Conservation (phyloP, 176 grass and related monocot genomes). For the Otatea glauca region DNA sequence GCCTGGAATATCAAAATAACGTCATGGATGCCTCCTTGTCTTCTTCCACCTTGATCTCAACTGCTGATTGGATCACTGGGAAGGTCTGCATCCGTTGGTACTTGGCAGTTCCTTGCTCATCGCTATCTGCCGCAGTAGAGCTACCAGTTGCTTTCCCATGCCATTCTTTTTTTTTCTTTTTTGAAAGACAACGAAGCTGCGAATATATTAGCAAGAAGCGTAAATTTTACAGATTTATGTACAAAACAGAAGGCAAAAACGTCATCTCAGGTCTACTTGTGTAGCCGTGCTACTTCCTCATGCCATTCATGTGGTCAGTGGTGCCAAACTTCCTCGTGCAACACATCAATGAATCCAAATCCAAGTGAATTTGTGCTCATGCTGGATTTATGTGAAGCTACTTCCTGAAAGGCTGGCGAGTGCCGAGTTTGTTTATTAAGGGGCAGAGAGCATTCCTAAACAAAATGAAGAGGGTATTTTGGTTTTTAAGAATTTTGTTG, state of each 20-base stretch:
- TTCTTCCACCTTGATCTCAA: slow-evolving; percentile 32
- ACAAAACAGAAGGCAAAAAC: too few relatives aligned
- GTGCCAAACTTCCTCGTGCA: slow-evolving; percentile 2
- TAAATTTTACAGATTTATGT: too few relatives aligned
- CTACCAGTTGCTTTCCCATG: too few relatives aligned
- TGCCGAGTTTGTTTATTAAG: neutral
- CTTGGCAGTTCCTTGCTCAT: too few relatives aligned
- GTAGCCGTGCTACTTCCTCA: too few relatives aligned
- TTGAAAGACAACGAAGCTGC: too few relatives aligned
- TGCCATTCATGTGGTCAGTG: slow-evolving; percentile 8
- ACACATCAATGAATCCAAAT: neutral
- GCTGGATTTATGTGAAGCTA: neutral
- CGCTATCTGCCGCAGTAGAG: too few relatives aligned
- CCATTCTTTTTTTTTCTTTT: too few relatives aligned
- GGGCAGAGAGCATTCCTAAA: neutral
- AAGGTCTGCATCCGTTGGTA: too few relatives aligned
- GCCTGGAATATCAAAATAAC: neutral
- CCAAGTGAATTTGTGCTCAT: neutral
- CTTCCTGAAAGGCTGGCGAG: neutral
- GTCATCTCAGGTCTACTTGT: too few relatives aligned
- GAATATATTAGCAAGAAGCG: too few relatives aligned
- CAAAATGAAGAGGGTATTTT: neutral
- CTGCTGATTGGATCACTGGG: neutral
- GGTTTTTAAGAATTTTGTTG: neutral
- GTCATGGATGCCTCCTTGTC: slow-evolving; percentile 32